Evolutionary conservation across 768 basidiomycete species (phyloP), one percentile per base, ranked within the genome.

Genomic region (Podaxis mareebaensis): DNA sequence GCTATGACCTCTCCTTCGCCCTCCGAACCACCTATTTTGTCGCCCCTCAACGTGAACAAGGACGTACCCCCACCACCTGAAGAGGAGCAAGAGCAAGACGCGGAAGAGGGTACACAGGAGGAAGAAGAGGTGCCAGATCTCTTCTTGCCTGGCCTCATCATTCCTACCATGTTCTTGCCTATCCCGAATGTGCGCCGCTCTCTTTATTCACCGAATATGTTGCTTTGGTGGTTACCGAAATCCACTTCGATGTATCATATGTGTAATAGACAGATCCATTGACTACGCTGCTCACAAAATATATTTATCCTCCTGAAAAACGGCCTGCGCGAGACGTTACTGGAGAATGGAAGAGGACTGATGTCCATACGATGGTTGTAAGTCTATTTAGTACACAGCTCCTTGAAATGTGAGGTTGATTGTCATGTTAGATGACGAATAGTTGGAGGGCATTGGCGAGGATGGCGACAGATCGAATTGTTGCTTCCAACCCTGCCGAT

Each of bases 371-470:
- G 49, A 79, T 94, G 66, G 91, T 93, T 71, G 92, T 94, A 76
- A 88, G 84, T 82, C 59, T 61, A 65, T 22, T 62, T 57, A 49
- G 67, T 24, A 39, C 13, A 4, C 4, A 20, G 33, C 33, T 33
- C 33, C 8, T 42, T 11, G 66, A 67, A 53, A 71, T 71, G 69
- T 75, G 48, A 38, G 26, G 38, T 55, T 56, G 53, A 54, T 42
- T 20, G 10, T 40, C 53, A 20, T 38, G 36, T 39, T 72, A 94
- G 92, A 92, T 92, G 89, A 87, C 90, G 44, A 94, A 95, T 68
- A 92, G 89, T 71, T 95, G 93, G 93, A 82, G 93, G 58, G 85
- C 92, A 1, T 70, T 94, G 60, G 92, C 92, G n/a, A 83, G 78
- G 66, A 92, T 93, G 90, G 91, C 92, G 38, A 83, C 89, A 70